These are phyloP conservation scores for Skeletonema tropicum DNA, from an alignment of 108 stramenopile genomes.

Conservation along the genomic window DNA sequence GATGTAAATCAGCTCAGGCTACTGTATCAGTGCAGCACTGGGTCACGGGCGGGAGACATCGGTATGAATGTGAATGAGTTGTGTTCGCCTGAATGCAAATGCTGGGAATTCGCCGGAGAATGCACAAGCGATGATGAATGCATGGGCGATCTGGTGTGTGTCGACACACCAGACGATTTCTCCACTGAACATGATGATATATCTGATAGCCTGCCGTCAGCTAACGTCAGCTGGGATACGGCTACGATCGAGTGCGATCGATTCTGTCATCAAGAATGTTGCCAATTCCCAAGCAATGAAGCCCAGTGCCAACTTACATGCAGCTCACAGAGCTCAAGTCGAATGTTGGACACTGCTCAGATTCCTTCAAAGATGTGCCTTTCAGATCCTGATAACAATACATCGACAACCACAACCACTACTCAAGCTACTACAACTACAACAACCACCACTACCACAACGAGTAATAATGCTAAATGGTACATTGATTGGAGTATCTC, in stretches of 20 bases:
- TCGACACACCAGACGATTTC: slow-evolving; percentile 1
- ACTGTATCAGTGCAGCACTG: slow-evolving; percentile 45
- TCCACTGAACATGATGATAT: background rate
- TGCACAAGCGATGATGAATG: slow-evolving; percentile 51
- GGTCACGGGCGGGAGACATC: slow-evolving; percentile 18
- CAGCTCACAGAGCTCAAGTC: background rate
- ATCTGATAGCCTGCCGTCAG: background rate
- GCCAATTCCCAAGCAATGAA: background rate
- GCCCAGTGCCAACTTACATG: slow-evolving; percentile 2
- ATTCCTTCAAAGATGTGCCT: slow-evolving; percentile 8
- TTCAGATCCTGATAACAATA: background rate
- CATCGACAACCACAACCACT: background rate
- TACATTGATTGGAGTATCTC: slow-evolving; percentile 6
- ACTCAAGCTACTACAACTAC: background rate
- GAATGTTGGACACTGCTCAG: background rate
- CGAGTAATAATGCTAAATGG: background rate
- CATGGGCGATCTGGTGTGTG: slow-evolving; percentile 48
- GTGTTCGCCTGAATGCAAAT: slow-evolving; percentile 45
- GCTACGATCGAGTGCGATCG: background rate
- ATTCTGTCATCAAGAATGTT: slow-evolving; percentile 3
- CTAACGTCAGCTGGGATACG: background rate
- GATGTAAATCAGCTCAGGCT: slow-evolving; percentile 46
- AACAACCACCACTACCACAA: background rate
- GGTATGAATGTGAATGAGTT: slow-evolving; percentile 27
- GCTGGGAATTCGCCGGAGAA: slow-evolving; percentile 48